Evolutionary conservation across 352 stramenopile species (phyloP), one percentile per base, ranked within the genome.

Genomic region (Phytophthora ohioensis): DNA sequence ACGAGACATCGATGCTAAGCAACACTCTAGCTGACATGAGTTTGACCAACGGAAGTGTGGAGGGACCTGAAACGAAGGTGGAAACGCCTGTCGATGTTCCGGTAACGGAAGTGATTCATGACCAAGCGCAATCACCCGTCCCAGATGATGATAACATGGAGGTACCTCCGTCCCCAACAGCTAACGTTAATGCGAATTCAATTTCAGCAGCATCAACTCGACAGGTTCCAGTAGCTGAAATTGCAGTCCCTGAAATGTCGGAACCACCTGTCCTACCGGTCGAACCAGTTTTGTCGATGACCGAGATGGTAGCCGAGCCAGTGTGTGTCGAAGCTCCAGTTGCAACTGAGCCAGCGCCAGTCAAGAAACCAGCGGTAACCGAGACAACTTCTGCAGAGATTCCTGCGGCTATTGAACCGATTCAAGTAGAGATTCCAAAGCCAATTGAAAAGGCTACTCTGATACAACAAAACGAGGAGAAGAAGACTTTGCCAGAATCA

Each of bases 21-120:
- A 67, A 5, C 17, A 54, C 35, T 4, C 55, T 75, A 8, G 58
- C 70, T 54, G 65, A 64, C n/a, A 65, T 78, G 65, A 67, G n/a
- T 49, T 27, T 78, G 13, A 42, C 43, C 53, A 74, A 58, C 45
- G 31, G 11, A 39, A 32, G 13, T 39, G 15, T 10, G 21, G 17
- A 11, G 17, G 35, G 52, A 31, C 21, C 21, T 5, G 54, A 39
- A 9, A 5, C 30, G 13, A 5, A 30, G 7, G 27, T 36, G 13
- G 54, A 59, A 11, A 52, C 46, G 15, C 11, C 43, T 52, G 8
- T 8, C 13, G 13, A 56, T 4, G 21, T 43, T 36, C 21, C 45
- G 30, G 17, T 46, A 55, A n/a, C 27, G 15, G 38, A 61, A 36
- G 31, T 61, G 36, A 2, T 41, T 34, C 9, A 42, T 5, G 51